These are phyloP conservation scores for Paramecium bursaria DNA, from an alignment of 73 alveolate genomes.

Conservation along the genomic window DNA sequence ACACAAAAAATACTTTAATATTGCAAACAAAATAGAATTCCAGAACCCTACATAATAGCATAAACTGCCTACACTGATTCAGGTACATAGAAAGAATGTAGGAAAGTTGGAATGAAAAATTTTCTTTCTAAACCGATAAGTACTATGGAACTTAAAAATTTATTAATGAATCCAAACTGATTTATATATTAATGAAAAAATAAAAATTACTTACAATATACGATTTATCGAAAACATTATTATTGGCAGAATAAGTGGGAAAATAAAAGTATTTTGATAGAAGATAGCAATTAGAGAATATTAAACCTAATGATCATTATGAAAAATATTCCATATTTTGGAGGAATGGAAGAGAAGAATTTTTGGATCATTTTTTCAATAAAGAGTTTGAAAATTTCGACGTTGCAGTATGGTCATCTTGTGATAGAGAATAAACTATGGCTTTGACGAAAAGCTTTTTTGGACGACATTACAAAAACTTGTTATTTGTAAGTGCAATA, in stretches of 20 bases:
- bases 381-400: conserved; percentile 44
- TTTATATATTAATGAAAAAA: too few species aligned
- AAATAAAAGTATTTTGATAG: not conserved
- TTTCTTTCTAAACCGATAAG: conserved; percentile 48
- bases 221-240: conserved; percentile 14
- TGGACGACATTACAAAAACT: conserved; percentile 68
- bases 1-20: conserved; percentile 9
- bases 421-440: conserved; percentile 59
- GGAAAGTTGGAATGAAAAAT: conserved; percentile 31
- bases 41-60: conserved; percentile 30
- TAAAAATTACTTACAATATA: conserved; percentile 24
- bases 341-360: conserved; percentile 65
- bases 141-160: conserved; percentile 23
- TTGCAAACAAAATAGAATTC: not conserved
- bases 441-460: conserved; percentile 65
- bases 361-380: conserved; percentile 51
- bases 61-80: conserved; percentile 57
- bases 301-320: conserved; percentile 61
- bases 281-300: conserved; percentile 44
- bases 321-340: conserved; percentile 29
- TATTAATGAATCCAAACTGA: too few species aligned
- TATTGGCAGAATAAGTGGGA: conserved; percentile 29
- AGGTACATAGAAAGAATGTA: not conserved
- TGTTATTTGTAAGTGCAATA: conserved; percentile 60
- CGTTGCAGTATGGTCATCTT: conserved; percentile 66